Base-by-base conservation (phyloP, 179 eudicot species). In the Spergularia azorica region DNA sequence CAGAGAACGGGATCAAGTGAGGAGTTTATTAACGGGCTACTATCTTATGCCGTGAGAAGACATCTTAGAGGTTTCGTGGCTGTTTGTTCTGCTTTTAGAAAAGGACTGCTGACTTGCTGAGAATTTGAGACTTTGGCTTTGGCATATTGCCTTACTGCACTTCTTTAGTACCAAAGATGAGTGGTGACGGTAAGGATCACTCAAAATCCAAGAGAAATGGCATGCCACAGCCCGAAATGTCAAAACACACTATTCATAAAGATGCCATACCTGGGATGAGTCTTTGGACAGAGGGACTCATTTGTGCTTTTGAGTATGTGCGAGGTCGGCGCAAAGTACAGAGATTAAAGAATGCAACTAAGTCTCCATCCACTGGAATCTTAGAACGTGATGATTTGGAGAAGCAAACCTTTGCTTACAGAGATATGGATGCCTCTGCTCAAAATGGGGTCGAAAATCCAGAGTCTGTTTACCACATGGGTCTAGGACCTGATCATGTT, bases 281-380 rank as follows among this genome's bases (percentile, higher is more conserved):
- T 75, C 91, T 91, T 38, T 93, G 99, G 97, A 91, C 89, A 20
- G 89, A 93, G 80, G 97, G 99, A 63, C 95, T 95, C 74, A 83
- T 95, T 73, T 95, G 97, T 78, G 97, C 94, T 66, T 95, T 93
- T 81, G 99, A 95, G 76, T 91, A 86, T 80, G 89, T 89, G 65
- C 81, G 83, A 82, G 84, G 87, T 67, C 89, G 81, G 3, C 86
- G 81, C 39, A 91, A 86, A 73, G 67, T 83, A 46, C 69, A 58
- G 50, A 79, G 79, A 75, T 65, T 80, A 57, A 91, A 83, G 84
- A 73, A 87, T 63, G 52, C 84, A 14, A 59, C 86, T 15, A 88
- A 85, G 64, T 36, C 48, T 43, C 77, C 74, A 32, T 56, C 83
- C 66, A 21, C 80, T 70, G 80, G 51, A 71, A 86, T 62, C 66